These are phyloP conservation scores for Sanghuangporus weigelae DNA, from an alignment of 1,284 basidiomycete genomes.

Conservation along the genomic window DNA sequence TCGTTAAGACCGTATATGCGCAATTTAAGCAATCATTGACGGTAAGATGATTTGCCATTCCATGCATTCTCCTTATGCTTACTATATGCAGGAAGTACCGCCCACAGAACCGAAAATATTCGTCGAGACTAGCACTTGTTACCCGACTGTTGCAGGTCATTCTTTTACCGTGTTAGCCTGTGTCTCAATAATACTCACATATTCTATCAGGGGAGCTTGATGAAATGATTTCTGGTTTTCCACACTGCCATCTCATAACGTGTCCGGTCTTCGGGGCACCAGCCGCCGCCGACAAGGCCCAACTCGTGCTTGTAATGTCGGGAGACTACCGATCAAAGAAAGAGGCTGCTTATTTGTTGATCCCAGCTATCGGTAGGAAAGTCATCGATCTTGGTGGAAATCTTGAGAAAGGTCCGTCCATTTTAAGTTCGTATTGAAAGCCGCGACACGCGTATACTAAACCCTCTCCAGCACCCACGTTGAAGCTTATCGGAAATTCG, in stretches of 20 bases:
- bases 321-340: conserved; percentile 86
- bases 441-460: neutral
- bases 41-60: conserved; percentile 31
- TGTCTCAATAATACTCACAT: neutral
- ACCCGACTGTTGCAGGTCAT: conserved; percentile 64
- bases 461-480: conserved; percentile 51
- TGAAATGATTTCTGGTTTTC: conserved; percentile 54
- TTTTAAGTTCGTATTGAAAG: neutral
- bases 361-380: conserved; percentile 78
- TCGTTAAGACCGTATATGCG: conserved; percentile 64
- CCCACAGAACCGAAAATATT: conserved; percentile 58
- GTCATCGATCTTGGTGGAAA: conserved; percentile 72
- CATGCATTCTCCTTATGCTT: neutral
- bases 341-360: conserved; percentile 66
- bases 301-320: conserved; percentile 73
- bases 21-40: conserved; percentile 56
- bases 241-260: conserved; percentile 65
- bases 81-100: conserved; percentile 12
- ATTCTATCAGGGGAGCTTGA: conserved; percentile 59
- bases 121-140: conserved; percentile 78
- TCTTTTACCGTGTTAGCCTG: neutral
- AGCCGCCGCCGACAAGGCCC: conserved; percentile 58
- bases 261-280: conserved; percentile 81
- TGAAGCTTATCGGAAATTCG: conserved; percentile 79
- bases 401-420: conserved; percentile 59